Evolutionary conservation across 1,284 basidiomycete species (phyloP).

Genomic region (Apiotrichum porosum): DNA sequence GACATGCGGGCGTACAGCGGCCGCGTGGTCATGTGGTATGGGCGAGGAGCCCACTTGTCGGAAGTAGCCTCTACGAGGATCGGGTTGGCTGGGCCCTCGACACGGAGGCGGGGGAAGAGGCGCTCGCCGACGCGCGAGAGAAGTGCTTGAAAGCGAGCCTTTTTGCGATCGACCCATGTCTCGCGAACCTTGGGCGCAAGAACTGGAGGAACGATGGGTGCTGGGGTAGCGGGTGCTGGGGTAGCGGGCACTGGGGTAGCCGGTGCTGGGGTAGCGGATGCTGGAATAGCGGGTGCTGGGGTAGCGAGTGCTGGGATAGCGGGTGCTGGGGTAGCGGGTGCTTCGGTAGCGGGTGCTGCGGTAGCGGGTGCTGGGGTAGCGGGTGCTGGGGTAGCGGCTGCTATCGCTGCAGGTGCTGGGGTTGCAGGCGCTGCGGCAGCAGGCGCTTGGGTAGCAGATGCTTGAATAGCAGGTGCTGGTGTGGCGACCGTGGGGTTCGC

Average conservation of each 20-base stretch:
- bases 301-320: background rate
- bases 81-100: conserved; percentile 17
- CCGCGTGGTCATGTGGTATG: conserved; percentile 40
- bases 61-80: conserved; percentile 27
- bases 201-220: background rate
- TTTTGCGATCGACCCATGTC: conserved; percentile 21
- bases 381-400: background rate
- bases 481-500: background rate
- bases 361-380: background rate
- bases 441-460: background rate
- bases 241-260: background rate
- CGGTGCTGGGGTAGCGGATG: background rate
- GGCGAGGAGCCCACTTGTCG: conserved; percentile 36
- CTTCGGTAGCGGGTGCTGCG: background rate
- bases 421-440: background rate
- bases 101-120: conserved; percentile 25
- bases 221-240: background rate
- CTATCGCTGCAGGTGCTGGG: background rate
- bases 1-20: conserved; percentile 25
- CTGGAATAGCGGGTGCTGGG: background rate
- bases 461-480: background rate
- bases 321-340: background rate
- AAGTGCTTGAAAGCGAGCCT: conserved; percentile 21
- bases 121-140: conserved; percentile 22
- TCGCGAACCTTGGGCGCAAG: conserved; percentile 12